Base-by-base conservation (phyloP, 352 stramenopile species). In the Phytophthora uliginosa region DNA sequence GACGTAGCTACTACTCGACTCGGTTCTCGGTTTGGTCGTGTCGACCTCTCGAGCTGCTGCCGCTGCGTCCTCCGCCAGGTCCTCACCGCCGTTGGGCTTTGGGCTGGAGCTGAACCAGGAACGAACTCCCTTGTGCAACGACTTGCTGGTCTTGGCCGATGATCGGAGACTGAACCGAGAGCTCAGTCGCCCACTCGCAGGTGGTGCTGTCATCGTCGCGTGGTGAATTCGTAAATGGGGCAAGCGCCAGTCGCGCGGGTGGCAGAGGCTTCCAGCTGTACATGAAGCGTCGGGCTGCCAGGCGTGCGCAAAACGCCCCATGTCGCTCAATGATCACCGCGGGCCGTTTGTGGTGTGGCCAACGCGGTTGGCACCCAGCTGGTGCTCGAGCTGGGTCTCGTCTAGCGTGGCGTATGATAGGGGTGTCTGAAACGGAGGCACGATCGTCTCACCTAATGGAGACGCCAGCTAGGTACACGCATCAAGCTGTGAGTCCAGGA, bases 21-120 rank as follows among this genome's bases (percentile, higher is more conserved):
- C 54, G 20, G 53, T 47, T 64, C 54, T 62, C 4, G 31, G 50
- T 54, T 73, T 68, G 15, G 40, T 74, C 45, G 59, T 33, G 7
- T 76, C 72, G 13, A 69, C 31, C 15, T 65, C 66, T 50, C 17
- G 60, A 24, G 61, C 67, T 64, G 62, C 62, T 28, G 66, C 56
- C 1, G 20, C 57, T 0, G 71, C 66, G n/a, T 74, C 71, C 4
- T 34, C 53, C 17, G 20, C 53, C 7, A 77, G 47, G 24, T 67
- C 47, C 7, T 56, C 45, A 34, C 20, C 22, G 7, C 47, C 24
- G 20, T 24, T 36, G 34, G 42, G 10, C 42, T 66, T 70, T 9
- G 59, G 42, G 48, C 53, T 73, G 6, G 57, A 76, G 9, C 62
- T 69, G 61, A 79, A 79, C 73, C 73, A 79, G 59, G 59, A 79